Base-by-base conservation (phyloP, 345 rosid species). In the Linum usitatissimum region DNA sequence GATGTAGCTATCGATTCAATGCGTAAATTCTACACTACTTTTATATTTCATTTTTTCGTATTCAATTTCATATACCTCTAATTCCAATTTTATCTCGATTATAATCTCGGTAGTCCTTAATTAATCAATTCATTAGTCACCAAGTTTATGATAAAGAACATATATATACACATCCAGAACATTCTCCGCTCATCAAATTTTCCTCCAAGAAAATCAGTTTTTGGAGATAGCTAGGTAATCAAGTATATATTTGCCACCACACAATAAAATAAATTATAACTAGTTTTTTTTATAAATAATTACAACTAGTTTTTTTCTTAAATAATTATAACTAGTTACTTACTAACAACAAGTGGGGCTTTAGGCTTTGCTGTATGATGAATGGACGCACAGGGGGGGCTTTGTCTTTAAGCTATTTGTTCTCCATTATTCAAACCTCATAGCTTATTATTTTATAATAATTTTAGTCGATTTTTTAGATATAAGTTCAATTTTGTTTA, bases 201-300 rank as follows among this genome's bases (percentile, higher is more conserved):
- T n/a, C n/a, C n/a, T n/a, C n/a, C n/a, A n/a, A n/a, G n/a, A n/a
- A n/a, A n/a, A 23, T 34, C 1, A 4, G 5, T 34, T 7, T 34
- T 34, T 34, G 5, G 38, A 34, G 38, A 34, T 34, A 34, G 38
- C 38, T 34, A 34, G 38, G 38, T 19, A 57, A 68, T 58, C 8
- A 18, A 9, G 53, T 39, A n/a, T n/a, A n/a, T n/a, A n/a, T n/a
- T 71, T 75, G 71, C 76, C 68, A 72, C 81, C 73, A 15, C 59
- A 58, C 76, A 79, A 81, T 79, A 45, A 10, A 76, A 71, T 61
- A 66, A 70, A 62, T 66, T 66, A 73, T 71, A 70, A 77, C 70
- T 71, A 68, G n/a, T n/a, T n/a, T n/a, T n/a, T n/a, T n/a, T n/a
- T n/a, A n/a, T n/a, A n/a, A 23, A 23, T 23, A 2, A 23, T 23